phyloP scores from a whole-genome alignment of 768 basidiomycete genomes.

The Pholiota molesta region DNA sequence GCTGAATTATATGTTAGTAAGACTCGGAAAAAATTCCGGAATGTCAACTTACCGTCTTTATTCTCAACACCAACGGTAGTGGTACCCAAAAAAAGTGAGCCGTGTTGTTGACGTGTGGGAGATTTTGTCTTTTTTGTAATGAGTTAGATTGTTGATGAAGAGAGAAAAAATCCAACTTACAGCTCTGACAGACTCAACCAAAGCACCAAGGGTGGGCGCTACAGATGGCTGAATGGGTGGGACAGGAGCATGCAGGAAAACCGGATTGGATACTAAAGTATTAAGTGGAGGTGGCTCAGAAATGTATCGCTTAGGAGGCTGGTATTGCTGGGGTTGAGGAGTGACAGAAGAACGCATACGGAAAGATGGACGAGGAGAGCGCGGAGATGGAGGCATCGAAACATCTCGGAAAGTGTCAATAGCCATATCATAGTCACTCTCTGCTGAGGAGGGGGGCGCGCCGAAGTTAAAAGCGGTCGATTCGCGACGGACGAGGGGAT shows the following conservation, averaged over 20 bases:
- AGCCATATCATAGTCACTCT: constrained; percentile 41
- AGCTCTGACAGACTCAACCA: constrained; percentile 56
- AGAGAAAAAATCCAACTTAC: constrained; percentile 40
- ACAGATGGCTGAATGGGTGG: constrained; percentile 26
- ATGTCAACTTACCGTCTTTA: constrained; percentile 29
- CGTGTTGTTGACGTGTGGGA: constrained; percentile 55
- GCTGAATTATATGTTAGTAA: constrained; percentile 32
- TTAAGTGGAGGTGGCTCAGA: constrained; percentile 75
- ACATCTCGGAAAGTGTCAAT: constrained; percentile 42
- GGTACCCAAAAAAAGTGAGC: constrained; percentile 50
- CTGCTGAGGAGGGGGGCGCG: constrained; percentile 23
- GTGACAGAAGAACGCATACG: constrained; percentile 73
- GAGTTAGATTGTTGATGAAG: constrained; percentile 11
- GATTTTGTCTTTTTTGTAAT: constrained; percentile 43
- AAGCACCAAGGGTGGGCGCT: constrained; percentile 58
- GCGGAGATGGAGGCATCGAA: constrained; percentile 48
- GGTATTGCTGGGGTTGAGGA: constrained; percentile 53
- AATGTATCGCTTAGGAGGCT: constrained; percentile 40
- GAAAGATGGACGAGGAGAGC: constrained; percentile 50
- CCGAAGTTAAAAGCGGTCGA: constrained; percentile 46
- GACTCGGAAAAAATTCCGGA: constrained; percentile 3
- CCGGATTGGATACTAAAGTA: constrained; percentile 63
- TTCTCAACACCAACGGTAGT: constrained; percentile 31
- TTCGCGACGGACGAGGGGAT: constrained; percentile 38
- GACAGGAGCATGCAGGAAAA: constrained; percentile 67